Evolutionary conservation across 768 basidiomycete genomes (phyloP), one percentile per base, ranked within the genome.

Genomic region (Termitomyces sp.): DNA sequence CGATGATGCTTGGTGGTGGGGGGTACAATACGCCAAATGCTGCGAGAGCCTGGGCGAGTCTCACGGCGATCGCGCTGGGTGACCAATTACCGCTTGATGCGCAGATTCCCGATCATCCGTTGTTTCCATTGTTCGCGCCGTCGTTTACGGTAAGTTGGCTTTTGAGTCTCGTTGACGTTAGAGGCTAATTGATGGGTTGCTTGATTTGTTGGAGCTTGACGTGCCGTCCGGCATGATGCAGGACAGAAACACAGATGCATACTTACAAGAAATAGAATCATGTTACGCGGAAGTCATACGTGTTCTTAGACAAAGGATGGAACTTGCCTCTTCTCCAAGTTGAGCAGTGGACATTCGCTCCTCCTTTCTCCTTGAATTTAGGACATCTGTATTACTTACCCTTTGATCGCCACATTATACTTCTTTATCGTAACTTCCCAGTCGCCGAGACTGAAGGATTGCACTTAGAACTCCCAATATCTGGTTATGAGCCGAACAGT

Each of bases 1-100:
- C 54, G 55, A 65, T 92, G 45, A 69, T 93, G n/a, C 79, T 94
- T 3, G 90, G 91, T 8, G 91, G 91, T 57, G 91, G 94, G 18
- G 95, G 95, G 0, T 97, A 98, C 68, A 78, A 90, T 64, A 82
- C 84, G 4, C 75, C 91, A 1, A 95, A 95, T 64, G 86, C 86
- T 1, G 94, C 95, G 0, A 81, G 94, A 13, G 91, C 91, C 0
- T 97, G 93, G 93, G 78, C 91, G 0, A 85, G 85, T 65, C 72
- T 95, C 18, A 96, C 94, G 1, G 87, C 88, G 0, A 73, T 91
- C 4, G 82, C 83, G 90, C 72, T 83, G 27, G 81, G 77, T 3
- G 71, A 72, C 11, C 79, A 85, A 0, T 74, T 92, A 2, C 66
- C 79, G 5, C 65, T 84, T 6, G 88, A 92, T 11, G 75, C 78